These are phyloP conservation scores for Acacia pycnantha DNA, from an alignment of 331 rosid species.

Conservation along the genomic window DNA sequence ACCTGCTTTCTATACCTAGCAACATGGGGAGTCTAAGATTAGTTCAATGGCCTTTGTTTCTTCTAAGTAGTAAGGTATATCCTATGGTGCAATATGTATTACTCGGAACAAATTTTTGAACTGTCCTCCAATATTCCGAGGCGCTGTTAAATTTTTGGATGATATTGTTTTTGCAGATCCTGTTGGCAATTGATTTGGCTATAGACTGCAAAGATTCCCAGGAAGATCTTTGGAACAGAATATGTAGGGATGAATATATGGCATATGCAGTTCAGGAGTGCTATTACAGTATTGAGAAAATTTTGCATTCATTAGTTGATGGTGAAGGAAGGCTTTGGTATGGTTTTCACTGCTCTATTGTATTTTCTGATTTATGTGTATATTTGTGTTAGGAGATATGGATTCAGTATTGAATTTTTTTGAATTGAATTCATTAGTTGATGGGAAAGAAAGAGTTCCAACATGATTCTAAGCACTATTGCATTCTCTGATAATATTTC, in stretches of 20 bases:
- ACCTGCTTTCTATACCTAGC: conserved; percentile 86
- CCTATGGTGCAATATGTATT: conserved; percentile 20
- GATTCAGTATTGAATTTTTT: conserved; percentile 48
- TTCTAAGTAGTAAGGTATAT: conserved; percentile 90
- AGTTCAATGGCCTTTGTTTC: conserved; percentile 99
- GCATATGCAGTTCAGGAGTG: conserved; percentile 92
- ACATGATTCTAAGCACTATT: conserved; percentile 38
- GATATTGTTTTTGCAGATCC: conserved; percentile 54
- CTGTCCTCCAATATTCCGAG: conserved; percentile 6
- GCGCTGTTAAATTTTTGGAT: conserved; percentile 9
- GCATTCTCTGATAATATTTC: conserved; percentile 2
- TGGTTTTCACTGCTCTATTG: conserved; percentile 21
- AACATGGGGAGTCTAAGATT: conserved; percentile 82
- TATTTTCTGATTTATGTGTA: background rate
- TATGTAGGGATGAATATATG: conserved; percentile 90
- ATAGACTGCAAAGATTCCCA: conserved; percentile 92
- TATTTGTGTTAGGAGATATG: conserved; percentile 6
- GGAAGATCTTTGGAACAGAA: conserved; percentile 85
- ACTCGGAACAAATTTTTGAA: background rate
- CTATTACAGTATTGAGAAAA: conserved; percentile 79
- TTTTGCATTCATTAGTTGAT: conserved; percentile 75
- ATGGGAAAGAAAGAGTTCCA: conserved; percentile 72
- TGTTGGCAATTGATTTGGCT: conserved; percentile 90
- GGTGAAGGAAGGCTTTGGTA: conserved; percentile 94
- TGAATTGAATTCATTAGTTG: conserved; percentile 61